Conservation (phyloP, 495 filamentous ascomycete genomes). For the Neurospora sp. region DNA sequence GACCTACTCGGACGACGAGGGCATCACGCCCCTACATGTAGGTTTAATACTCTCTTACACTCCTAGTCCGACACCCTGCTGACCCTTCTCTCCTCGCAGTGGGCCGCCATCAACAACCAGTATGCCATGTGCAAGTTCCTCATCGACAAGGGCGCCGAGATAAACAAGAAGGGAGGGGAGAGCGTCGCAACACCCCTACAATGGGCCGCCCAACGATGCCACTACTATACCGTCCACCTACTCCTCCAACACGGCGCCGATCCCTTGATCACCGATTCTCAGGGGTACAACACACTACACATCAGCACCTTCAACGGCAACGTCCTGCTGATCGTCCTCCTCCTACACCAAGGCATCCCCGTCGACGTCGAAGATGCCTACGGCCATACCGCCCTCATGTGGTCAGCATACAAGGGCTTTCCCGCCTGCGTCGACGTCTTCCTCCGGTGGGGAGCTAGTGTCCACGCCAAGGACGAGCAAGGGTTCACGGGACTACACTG, state of each 20-base stretch:
- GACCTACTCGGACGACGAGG: slow-evolving; percentile 75
- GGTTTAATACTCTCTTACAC: slow-evolving; percentile 14
- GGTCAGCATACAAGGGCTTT: slow-evolving; percentile 95
- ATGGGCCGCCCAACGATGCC: slow-evolving; percentile 91
- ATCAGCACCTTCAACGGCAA: slow-evolving; percentile 96
- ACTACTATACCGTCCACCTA: slow-evolving; percentile 70
- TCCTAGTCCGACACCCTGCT: slow-evolving; percentile 7
- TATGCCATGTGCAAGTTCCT: slow-evolving; percentile 94
- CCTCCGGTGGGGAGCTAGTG: slow-evolving; percentile 88
- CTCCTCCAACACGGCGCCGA: slow-evolving; percentile 83
- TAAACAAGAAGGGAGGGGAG: slow-evolving; percentile 92
- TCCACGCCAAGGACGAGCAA: slow-evolving; percentile 79
- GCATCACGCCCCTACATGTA: slow-evolving; percentile 93
- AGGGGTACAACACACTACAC: slow-evolving; percentile 95
- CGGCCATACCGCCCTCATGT: slow-evolving; percentile 92
- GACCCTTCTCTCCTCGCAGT: slow-evolving; percentile 44
- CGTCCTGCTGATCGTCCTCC: slow-evolving; percentile 76
- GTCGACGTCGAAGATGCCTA: slow-evolving; percentile 82
- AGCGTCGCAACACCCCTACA: slow-evolving; percentile 86
- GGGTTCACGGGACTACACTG: slow-evolving; percentile 93
- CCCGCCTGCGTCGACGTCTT: slow-evolving; percentile 86
- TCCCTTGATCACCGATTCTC: slow-evolving; percentile 75
- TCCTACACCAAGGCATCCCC: slow-evolving; percentile 84
- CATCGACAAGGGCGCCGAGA: slow-evolving; percentile 76
- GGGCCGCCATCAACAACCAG: slow-evolving; percentile 99